Conservation (phyloP, 192 early-diverging fungal species). For the Phycomyces blakesleeanus region DNA sequence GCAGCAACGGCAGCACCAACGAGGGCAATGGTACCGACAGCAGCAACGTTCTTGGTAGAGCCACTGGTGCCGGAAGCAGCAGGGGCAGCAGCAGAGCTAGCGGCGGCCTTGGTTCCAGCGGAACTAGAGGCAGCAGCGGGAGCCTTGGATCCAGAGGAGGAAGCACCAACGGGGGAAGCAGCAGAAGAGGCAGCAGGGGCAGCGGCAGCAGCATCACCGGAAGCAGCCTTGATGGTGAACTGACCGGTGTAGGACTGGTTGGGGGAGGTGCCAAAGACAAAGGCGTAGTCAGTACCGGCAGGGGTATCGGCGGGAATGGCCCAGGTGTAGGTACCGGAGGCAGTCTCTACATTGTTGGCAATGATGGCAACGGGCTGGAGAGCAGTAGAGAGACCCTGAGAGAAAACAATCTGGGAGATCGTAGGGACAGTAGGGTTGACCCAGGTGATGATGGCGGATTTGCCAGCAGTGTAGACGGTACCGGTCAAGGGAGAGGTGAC, state of each 20-base stretch:
- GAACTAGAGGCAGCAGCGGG: background rate
- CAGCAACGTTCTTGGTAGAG: background rate
- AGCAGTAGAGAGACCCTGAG: constrained; percentile 22
- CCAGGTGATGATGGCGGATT: constrained; percentile 16
- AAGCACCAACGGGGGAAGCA: background rate
- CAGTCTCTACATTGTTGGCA: constrained; percentile 29
- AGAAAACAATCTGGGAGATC: constrained; percentile 21
- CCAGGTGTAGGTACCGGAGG: constrained; percentile 16
- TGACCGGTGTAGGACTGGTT: constrained; percentile 32
- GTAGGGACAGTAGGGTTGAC: constrained; percentile 10
- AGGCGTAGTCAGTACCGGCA: constrained; percentile 31
- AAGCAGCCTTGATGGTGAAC: constrained; percentile 25
- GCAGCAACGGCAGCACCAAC: constrained; percentile 5
- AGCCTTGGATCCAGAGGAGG: too few species aligned
- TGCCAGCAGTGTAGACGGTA: constrained; percentile 21
- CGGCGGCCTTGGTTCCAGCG: background rate
- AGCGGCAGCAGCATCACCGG: constrained; percentile 12
- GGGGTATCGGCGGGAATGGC: constrained; percentile 17
- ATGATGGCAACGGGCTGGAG: constrained; percentile 23
- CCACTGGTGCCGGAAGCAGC: background rate
- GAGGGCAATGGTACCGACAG: background rate
- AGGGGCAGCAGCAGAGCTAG: background rate
- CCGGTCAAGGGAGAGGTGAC: constrained; percentile 19
- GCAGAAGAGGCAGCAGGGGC: constrained; percentile 1
- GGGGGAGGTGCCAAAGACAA: constrained; percentile 29